Percentiles rank a stretch among this genome's conserved stretches.
Evolutionary conservation across 495 filamentous ascomycete species (phyloP).

Genomic region (Lentithecium fluviatile): DNA sequence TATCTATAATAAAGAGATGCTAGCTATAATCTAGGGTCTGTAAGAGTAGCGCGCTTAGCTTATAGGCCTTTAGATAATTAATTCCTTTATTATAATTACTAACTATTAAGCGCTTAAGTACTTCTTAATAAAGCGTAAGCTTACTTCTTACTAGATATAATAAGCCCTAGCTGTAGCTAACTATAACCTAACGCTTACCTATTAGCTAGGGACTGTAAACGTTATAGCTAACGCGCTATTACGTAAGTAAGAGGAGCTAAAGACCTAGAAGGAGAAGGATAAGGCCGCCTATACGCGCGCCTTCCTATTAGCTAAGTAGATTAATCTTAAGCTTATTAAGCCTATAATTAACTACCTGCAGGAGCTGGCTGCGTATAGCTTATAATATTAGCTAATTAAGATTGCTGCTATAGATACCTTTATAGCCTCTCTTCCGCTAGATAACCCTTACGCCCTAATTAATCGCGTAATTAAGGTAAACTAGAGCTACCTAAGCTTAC

Average conservation of each 20-base stretch:
- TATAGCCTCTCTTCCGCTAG: no score
- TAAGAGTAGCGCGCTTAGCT: slow-evolving; percentile 38
- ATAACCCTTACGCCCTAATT: no score
- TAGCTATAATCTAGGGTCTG: slow-evolving; percentile 41
- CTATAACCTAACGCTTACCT: slow-evolving; percentile 35
- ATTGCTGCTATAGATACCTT: no score
- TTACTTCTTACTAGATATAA: slow-evolving; percentile 32
- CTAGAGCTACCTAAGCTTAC: no score
- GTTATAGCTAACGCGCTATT: slow-evolving; percentile 26
- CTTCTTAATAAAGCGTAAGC: slow-evolving; percentile 31
- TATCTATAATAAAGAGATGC: slow-evolving; percentile 45
- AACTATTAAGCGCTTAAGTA: slow-evolving; percentile 43
- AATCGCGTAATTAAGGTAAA: no score
- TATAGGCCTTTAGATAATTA: slow-evolving; percentile 21
- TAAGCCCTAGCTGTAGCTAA: slow-evolving; percentile 29
- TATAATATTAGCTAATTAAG: no score
- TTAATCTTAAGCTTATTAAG: no score
- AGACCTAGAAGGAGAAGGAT: neutral
- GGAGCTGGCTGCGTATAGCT: no score
- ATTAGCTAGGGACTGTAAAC: slow-evolving; percentile 26
- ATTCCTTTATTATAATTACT: slow-evolving; percentile 34
- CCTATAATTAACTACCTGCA: no score
- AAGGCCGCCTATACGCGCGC: neutral
- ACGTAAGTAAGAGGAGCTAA: slow-evolving; percentile 17
- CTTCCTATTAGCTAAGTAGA: neutral